phyloP scores from a whole-genome alignment of 306 rosid species.

The Trifolium pratense region DNA sequence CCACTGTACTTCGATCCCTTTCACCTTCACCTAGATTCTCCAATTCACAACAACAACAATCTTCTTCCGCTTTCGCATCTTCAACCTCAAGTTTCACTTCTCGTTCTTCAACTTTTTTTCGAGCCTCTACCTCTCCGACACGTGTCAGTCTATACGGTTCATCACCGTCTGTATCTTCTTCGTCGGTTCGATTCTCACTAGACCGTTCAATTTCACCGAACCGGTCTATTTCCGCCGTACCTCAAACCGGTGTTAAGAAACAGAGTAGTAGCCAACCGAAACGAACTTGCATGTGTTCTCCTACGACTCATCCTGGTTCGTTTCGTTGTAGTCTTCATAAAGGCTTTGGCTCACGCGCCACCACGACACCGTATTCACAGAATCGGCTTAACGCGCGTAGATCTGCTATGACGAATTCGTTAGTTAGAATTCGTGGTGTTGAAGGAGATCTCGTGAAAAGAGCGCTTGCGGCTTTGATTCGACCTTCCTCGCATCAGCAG shows the following conservation, averaged over 20 bases:
- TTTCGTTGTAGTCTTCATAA: conserved; percentile 93
- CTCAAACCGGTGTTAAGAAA: conserved; percentile 50
- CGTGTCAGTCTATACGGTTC: conserved; percentile 60
- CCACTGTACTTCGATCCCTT: conserved; percentile 57
- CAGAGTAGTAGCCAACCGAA: conserved; percentile 54
- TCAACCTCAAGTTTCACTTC: conserved; percentile 76
- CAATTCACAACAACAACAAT: conserved; percentile 35
- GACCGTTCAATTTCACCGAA: conserved; percentile 83
- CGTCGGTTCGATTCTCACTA: conserved; percentile 68
- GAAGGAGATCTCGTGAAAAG: conserved; percentile 90
- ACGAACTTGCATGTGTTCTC: conserved; percentile 92
- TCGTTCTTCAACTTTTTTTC: conserved; percentile 57
- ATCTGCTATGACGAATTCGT: conserved; percentile 97
- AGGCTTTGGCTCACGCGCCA: conserved; percentile 41
- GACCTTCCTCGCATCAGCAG: conserved; percentile 93
- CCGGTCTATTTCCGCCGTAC: conserved; percentile 68
- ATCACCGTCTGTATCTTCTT: conserved; percentile 53
- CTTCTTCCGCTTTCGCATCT: conserved; percentile 63
- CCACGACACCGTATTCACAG: conserved; percentile 63
- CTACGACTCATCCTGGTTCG: conserved; percentile 93
- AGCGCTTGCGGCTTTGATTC: conserved; percentile 83
- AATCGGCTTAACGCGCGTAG: conserved; percentile 88
- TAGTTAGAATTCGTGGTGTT: conserved; percentile 90
- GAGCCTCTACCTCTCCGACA: conserved; percentile 69
- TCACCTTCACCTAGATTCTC: conserved; percentile 65